Conservation (phyloP, 164 flowering plant species). For the Berberis vulgaris region DNA sequence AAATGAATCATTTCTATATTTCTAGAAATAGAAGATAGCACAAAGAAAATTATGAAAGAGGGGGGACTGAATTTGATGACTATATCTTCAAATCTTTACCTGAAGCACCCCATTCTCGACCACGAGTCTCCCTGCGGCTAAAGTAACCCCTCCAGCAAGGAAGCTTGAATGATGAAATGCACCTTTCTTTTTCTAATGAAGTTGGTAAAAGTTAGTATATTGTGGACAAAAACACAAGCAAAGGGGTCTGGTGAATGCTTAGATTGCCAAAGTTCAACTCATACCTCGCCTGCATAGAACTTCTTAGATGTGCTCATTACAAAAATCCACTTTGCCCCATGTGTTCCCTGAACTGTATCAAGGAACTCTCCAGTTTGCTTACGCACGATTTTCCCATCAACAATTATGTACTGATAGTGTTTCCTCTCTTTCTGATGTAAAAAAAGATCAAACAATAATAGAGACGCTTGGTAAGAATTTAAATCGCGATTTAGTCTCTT, state of each 20-base stretch:
- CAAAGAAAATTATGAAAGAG: background rate
- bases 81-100: slow-evolving; percentile 27
- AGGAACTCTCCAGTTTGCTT: slow-evolving; percentile 42
- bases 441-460: background rate
- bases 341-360: slow-evolving; percentile 37
- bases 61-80: background rate
- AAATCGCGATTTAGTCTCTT: no score
- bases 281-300: slow-evolving; percentile 75
- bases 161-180: slow-evolving; percentile 89
- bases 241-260: background rate
- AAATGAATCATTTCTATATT: no score
- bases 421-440: slow-evolving; percentile 67
- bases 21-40: no score
- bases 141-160: slow-evolving; percentile 84
- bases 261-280: background rate
- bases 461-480: no score
- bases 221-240: background rate
- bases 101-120: slow-evolving; percentile 59
- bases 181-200: slow-evolving; percentile 76
- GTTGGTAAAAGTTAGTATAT: background rate
- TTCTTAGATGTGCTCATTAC: slow-evolving; percentile 82
- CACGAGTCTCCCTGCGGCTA: slow-evolving; percentile 78
- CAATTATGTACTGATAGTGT: slow-evolving; percentile 53
- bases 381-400: slow-evolving; percentile 52
- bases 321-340: slow-evolving; percentile 66